Conservation (phyloP, 352 stramenopile species). For the Phytophthora capsici region DNA sequence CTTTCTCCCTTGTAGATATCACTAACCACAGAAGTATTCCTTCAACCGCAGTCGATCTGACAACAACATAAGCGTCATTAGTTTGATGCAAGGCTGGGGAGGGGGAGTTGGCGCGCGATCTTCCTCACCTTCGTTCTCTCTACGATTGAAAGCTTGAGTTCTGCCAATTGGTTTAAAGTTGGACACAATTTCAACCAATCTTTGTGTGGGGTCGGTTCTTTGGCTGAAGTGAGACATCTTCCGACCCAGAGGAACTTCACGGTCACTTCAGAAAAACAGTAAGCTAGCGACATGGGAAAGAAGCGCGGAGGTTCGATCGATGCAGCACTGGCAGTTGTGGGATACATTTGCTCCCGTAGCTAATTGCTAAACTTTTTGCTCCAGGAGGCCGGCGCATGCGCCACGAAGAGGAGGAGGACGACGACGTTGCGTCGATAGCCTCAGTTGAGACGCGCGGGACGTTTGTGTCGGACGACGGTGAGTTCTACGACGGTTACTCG, state of each 20-base stretch:
- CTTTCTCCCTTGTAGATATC: background rate
- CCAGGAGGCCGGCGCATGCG: constrained; percentile 65
- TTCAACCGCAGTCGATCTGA: constrained; percentile 8
- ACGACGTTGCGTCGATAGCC: constrained; percentile 70
- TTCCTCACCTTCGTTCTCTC: constrained; percentile 17
- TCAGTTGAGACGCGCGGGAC: constrained; percentile 75
- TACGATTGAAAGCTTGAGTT: background rate
- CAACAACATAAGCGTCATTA: background rate
- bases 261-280: constrained; percentile 12
- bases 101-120: constrained; percentile 7
- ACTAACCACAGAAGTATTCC: constrained; percentile 6
- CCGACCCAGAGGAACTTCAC: constrained; percentile 15
- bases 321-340: background rate
- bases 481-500: constrained; percentile 74
- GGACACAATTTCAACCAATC: constrained; percentile 11
- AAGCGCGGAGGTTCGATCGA: constrained; percentile 59
- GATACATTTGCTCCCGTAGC: constrained; percentile 13
- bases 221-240: constrained; percentile 17
- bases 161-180: constrained; percentile 13
- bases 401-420: constrained; percentile 70
- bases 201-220: constrained; percentile 2
- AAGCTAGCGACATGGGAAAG: constrained; percentile 71
- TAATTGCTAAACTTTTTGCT: constrained; percentile 14
- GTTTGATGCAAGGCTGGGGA: background rate
- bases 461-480: constrained; percentile 65